Evolutionary conservation across 495 filamentous ascomycete genomes (phyloP).

Genomic region (Staphylotrichum longicolle): DNA sequence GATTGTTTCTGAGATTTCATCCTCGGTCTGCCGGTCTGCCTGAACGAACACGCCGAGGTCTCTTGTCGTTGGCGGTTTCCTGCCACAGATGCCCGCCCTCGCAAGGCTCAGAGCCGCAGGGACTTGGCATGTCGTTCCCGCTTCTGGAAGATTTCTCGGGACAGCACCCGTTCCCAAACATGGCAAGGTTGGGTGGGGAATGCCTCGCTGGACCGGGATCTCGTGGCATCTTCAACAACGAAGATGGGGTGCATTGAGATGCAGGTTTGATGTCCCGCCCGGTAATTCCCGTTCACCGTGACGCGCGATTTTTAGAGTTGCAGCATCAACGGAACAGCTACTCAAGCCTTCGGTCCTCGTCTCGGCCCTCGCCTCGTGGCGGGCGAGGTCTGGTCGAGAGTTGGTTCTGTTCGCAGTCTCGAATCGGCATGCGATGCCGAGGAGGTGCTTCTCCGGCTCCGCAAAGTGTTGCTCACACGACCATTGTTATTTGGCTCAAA

Average conservation of each 20-base stretch:
- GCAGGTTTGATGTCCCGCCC: not conserved
- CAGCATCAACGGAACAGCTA: not conserved
- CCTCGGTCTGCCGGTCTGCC: not conserved
- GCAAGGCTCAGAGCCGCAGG: not conserved
- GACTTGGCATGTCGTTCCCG: slow-evolving; percentile 6
- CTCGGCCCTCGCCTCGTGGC: too few species aligned
- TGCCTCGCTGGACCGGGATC: not conserved
- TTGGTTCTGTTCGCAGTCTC: not conserved
- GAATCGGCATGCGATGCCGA: slow-evolving; percentile 6
- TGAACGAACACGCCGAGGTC: not conserved
- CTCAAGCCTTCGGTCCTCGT: too few species aligned
- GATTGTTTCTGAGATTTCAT: too few species aligned
- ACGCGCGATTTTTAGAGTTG: slow-evolving; percentile 1
- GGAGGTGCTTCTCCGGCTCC: not conserved
- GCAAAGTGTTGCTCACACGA: not conserved
- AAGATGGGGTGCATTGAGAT: not conserved
- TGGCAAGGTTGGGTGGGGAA: not conserved
- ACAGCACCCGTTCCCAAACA: not conserved
- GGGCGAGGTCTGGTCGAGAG: too few species aligned
- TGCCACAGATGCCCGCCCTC: not conserved
- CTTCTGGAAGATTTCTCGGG: slow-evolving; percentile 14
- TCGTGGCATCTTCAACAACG: not conserved
- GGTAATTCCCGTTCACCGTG: slow-evolving; percentile 1
- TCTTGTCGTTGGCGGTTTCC: too few species aligned
- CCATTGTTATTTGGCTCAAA: not conserved